Evolutionary conservation across 169 alveolate genomes (phyloP).

Genomic region (Plasmodium berghei): DNA sequence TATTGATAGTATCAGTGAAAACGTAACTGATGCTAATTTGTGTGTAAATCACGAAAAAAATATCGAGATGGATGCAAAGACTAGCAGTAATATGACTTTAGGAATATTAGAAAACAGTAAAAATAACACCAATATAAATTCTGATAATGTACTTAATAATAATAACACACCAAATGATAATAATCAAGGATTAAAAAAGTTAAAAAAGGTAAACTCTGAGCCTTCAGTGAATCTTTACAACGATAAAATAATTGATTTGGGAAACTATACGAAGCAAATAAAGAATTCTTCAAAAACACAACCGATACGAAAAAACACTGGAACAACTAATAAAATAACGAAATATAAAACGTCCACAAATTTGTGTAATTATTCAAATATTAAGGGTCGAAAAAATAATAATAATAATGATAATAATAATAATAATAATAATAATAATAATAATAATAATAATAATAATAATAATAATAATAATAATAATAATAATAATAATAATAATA

Average conservation of each 20-base stretch:
- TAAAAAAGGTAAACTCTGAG: no score
- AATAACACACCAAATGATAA: no score
- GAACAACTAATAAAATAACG: slow-evolving; percentile 34
- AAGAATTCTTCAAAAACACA: slow-evolving; percentile 5
- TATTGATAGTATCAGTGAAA: no score
- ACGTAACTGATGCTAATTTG: no score
- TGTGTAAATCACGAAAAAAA: no score
- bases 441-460: slow-evolving; percentile 1
- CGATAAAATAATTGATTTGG: not conserved
- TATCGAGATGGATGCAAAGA: no score
- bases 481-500: slow-evolving; percentile 7
- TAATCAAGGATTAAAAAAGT: no score
- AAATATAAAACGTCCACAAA: slow-evolving; percentile 58
- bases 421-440: not conserved
- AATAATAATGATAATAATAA: not conserved
- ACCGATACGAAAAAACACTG: slow-evolving; percentile 30
- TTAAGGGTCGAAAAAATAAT: not conserved
- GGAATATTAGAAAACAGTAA: no score
- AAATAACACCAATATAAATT: no score
- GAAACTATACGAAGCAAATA: slow-evolving; percentile 8
- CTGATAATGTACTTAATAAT: no score
- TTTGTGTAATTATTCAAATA: slow-evolving; percentile 40
- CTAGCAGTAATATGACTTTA: no score
- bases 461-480: slow-evolving; percentile 3
- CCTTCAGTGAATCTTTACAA: no score